Percentiles rank a stretch among this genome's conserved stretches.
Evolutionary conservation across 2,329 filamentous ascomycete genomes (phyloP).

Genomic region (Sphaceloma murrayae): DNA sequence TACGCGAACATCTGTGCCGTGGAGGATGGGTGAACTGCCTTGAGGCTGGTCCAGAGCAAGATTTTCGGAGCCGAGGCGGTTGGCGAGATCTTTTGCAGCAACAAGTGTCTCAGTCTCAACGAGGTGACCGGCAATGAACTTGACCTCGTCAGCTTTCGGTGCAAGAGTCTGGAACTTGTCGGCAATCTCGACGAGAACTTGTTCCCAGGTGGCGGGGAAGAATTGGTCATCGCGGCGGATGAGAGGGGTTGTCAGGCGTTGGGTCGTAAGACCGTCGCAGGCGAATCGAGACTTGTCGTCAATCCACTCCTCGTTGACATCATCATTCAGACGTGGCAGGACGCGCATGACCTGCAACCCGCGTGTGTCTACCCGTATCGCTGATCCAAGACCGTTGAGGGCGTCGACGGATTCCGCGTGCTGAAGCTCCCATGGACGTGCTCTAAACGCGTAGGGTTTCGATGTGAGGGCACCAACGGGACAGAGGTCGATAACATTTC

Average conservation of each 20-base stretch:
- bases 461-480: conserved; percentile 93
- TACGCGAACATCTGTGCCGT: conserved; percentile 85
- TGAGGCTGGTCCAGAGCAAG: conserved; percentile 82
- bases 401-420: conserved; percentile 95
- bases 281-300: conserved; percentile 97
- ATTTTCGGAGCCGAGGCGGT: conserved; percentile 94
- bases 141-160: conserved; percentile 88
- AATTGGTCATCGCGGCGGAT: conserved; percentile 85
- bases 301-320: conserved; percentile 99
- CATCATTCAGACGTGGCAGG: conserved; percentile 85
- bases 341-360: conserved; percentile 95
- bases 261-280: conserved; percentile 91
- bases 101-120: conserved; percentile 89
- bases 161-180: conserved; percentile 69
- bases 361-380: conserved; percentile 86
- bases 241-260: conserved; percentile 85
- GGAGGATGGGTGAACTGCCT: conserved; percentile 73
- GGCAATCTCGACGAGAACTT: conserved; percentile 79
- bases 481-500: conserved; percentile 96
- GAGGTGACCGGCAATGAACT: conserved; percentile 83
- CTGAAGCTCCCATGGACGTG: conserved; percentile 93
- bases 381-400: conserved; percentile 82
- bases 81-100: conserved; percentile 93
- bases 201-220: conserved; percentile 88
- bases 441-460: conserved; percentile 95